Conservation (phyloP, 2,329 filamentous ascomycete genomes). For the Apiospora malaysiana region DNA sequence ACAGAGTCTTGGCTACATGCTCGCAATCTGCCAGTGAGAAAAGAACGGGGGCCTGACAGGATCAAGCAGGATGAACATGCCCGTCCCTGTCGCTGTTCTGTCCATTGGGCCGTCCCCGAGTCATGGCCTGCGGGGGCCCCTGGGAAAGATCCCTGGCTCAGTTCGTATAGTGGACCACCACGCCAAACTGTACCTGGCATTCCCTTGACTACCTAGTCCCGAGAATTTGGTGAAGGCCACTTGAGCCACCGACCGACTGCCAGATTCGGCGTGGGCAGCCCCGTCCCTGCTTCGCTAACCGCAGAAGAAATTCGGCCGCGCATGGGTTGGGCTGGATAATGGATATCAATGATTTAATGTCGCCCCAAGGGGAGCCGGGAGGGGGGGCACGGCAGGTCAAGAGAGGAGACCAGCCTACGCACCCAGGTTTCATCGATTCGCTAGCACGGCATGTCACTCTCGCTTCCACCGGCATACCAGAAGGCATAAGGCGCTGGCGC, state of each 20-base stretch:
- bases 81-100: background rate
- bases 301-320: constrained; percentile 1
- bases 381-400: background rate
- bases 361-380: constrained; percentile 10
- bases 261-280: background rate
- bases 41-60: background rate
- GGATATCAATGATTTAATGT: background rate
- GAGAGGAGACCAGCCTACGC: background rate
- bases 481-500: background rate
- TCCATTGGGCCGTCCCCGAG: constrained; percentile 8
- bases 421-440: constrained; percentile 6
- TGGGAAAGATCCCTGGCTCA: background rate
- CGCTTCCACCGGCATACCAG: background rate
- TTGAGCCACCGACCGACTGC: background rate
- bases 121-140: background rate
- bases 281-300: background rate
- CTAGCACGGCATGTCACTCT: constrained; percentile 8
- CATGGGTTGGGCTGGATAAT: background rate
- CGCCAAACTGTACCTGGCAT: background rate
- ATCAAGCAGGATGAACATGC: background rate
- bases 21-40: background rate
- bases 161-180: constrained; percentile 10
- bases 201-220: background rate
- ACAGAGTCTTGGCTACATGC: background rate
- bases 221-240: background rate